Evolutionary conservation across 73 alveolate genomes (phyloP).

Genomic region (Durusdinium trenchii): DNA sequence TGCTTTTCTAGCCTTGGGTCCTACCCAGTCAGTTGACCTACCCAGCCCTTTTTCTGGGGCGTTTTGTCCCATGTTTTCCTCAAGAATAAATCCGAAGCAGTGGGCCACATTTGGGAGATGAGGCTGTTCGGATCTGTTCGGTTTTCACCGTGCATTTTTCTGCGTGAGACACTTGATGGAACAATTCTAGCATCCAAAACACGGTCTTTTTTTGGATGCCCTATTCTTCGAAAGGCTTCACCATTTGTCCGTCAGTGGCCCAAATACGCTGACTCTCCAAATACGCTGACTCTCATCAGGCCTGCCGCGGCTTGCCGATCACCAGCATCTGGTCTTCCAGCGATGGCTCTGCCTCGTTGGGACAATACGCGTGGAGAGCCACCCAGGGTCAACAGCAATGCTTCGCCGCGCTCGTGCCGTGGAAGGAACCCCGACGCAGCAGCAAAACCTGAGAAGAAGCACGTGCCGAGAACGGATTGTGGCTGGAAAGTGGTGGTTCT

Average conservation of each 20-base stretch:
- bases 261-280: neutral
- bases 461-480: no score
- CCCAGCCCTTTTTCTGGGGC: no score
- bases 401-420: slow-evolving; percentile 44
- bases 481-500: no score
- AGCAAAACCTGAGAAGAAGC: no score
- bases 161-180: neutral
- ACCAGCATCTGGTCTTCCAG: slow-evolving; percentile 21
- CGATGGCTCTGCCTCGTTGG: slow-evolving; percentile 28
- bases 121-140: no score
- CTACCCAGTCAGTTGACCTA: no score
- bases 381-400: slow-evolving; percentile 13
- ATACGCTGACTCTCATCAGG: neutral
- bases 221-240: neutral
- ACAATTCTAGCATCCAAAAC: neutral
- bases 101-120: no score
- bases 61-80: no score
- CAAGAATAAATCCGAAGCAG: no score
- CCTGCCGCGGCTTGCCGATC: slow-evolving; percentile 62
- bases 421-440: no score
- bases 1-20: no score
- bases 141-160: no score
- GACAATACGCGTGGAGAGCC: slow-evolving; percentile 58
- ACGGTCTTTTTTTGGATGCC: neutral
- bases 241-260: neutral